These are phyloP conservation scores for Colletotrichum endophyticum DNA, from an alignment of 2,329 filamentous ascomycete genomes.

Conservation along the genomic window DNA sequence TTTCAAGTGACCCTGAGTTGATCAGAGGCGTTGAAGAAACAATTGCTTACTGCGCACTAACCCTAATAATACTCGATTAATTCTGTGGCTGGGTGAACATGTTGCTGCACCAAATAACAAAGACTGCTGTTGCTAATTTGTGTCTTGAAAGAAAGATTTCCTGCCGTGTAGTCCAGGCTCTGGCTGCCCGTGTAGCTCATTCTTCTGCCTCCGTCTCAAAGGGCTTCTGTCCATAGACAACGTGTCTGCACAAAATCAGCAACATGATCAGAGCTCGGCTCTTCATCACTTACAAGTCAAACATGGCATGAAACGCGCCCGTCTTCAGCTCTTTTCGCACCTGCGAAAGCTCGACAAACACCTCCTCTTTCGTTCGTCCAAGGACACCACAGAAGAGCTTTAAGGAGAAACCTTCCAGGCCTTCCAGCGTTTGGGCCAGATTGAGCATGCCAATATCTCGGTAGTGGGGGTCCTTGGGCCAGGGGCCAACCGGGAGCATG, in stretches of 20 bases:
- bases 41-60: no score
- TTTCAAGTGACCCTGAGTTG: no score
- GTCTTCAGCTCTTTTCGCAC: not conserved
- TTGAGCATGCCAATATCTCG: slow-evolving; percentile 30
- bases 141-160: no score
- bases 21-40: no score
- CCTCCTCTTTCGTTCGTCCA: not conserved
- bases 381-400: not conserved
- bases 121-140: no score
- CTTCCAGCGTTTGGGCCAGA: not conserved
- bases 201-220: not conserved
- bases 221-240: not conserved
- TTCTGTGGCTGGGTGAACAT: no score
- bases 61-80: no score
- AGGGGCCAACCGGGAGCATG: slow-evolving; percentile 33
- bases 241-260: not conserved
- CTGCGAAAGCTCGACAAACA: not conserved
- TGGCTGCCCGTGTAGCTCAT: not conserved
- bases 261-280: not conserved
- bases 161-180: no score
- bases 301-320: not conserved
- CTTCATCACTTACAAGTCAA: not conserved
- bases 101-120: no score
- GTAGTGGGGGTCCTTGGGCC: slow-evolving; percentile 43
- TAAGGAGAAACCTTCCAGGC: not conserved